Evolutionary conservation across 441 rosid species (phyloP), one percentile per base, ranked within the genome.

Genomic region (Syzygium malaccense): DNA sequence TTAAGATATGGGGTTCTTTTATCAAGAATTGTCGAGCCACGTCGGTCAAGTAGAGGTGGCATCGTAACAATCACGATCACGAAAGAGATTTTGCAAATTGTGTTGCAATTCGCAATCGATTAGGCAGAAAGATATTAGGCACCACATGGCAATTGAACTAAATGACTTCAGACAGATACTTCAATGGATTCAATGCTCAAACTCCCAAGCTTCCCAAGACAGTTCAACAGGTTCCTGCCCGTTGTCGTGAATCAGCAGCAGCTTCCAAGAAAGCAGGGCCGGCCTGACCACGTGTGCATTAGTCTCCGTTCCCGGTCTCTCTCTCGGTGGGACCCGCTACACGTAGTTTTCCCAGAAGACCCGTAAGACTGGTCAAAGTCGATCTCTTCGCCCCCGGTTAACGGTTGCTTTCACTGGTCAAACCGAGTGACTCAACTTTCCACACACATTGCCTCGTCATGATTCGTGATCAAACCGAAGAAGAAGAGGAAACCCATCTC

Each of bases 51-150:
- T 71, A 26, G 28, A 71, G 83, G 83, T 71, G 13, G 83, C n/a
- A 11, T 37, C 49, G 9, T 25, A 20, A 20, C 17, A 0, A 33
- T 3, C 80, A 32, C 49, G 11, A 9, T 15, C 49, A 0, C 6
- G 14, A 33, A 71, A 71, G 80, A 5, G 28, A 13, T 20, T 71
- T 12, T 7, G n/a, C 83, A 37, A 37, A 71, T 12, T 20, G 25
- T 20, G 49, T 23, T 0, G 51, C n/a, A 37, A 71, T 71, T 71
- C 80, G 33, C 15, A n/a, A 62, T 62, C 19, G 23, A 66, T 68
- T 68, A 7, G n/a, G n/a, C n/a, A 12, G 23, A 71, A 37, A 12
- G 15, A 37, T 19, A 48, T 10, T 10, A 33, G 2, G 79, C 26
- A 37, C 48, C 18, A 7, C 48, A 45, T 18, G 26, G 79, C 14